Base-by-base conservation (phyloP, 176 grass and related monocot species). In the Aegilops speltoides region DNA sequence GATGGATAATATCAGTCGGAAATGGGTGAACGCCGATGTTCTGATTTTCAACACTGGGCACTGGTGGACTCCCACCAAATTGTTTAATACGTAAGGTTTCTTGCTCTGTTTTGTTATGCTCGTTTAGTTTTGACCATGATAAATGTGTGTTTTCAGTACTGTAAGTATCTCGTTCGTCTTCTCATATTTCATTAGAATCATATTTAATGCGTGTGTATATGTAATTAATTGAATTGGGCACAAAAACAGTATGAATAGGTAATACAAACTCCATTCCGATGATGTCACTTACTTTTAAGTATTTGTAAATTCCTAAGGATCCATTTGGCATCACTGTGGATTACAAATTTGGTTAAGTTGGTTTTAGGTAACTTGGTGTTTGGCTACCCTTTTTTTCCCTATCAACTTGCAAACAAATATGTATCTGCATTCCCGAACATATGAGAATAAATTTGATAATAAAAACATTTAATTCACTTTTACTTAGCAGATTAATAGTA, bases 1-100 rank as follows among this genome's bases (percentile, higher is more conserved):
- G 89, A 88, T 99, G 88, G 94, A 96, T 82, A 90, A 96, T 52
- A 48, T 93, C 34, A 99, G 79, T 77, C 25, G 82, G 56, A 94
- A 90, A 76, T 99, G 97, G 97, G 52, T 80, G 31, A 93, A 94
- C 80, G 89, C 97, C 0, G 97, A 99, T 76, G 78, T 99, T n/a
- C 87, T 99, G 2, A 87, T 99, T 40, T 99, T 99, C 91, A 99
- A 99, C 77, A 94, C 97, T 0, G 97, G 97, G 0, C 92, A 99
- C 73, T 99, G 97, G 97, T 99, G 94, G 97, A 99, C 92, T 50
- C 85, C 92, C 4, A 93, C 86, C 75, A 99, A 99, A 82, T 85
- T 99, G 54, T 99, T 97, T 79, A 92, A 96, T 34, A 87, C 85
- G 94, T 99, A 94, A 99, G 97, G 13, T 46, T 46, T 87, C 48